Evolutionary conservation across 495 filamentous ascomycete genomes (phyloP).

Genomic region (Ascobolus immersus): DNA sequence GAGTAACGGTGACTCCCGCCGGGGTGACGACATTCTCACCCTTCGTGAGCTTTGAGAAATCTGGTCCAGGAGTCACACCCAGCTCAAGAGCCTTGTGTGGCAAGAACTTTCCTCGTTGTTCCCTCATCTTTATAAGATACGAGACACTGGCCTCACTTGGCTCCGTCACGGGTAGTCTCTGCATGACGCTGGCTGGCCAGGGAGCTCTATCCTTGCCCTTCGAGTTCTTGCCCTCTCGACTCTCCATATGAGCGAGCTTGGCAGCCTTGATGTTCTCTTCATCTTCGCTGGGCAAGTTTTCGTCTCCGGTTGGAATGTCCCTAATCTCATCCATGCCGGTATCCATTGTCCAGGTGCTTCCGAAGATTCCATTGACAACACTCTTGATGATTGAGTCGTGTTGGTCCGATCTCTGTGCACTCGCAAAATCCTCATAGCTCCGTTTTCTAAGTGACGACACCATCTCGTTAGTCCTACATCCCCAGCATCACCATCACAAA

Average conservation of each 20-base stretch:
- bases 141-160: slow-evolving; percentile 43
- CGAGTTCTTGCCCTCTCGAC: too few species aligned
- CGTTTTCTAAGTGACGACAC: too few species aligned
- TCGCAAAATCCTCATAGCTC: too few species aligned
- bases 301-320: neutral
- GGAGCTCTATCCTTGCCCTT: slow-evolving; percentile 25
- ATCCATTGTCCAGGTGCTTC: slow-evolving; percentile 14
- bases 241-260: too few species aligned
- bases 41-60: slow-evolving; percentile 25
- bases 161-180: slow-evolving; percentile 36
- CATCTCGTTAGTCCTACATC: too few species aligned
- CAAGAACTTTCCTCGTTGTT: slow-evolving; percentile 57
- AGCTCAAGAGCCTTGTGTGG: slow-evolving; percentile 31
- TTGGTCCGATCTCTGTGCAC: too few species aligned
- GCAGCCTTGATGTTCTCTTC: neutral
- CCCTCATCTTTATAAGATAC: slow-evolving; percentile 56
- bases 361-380: slow-evolving; percentile 14
- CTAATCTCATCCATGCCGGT: slow-evolving; percentile 10
- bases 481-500: too few species aligned
- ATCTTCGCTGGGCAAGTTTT: neutral
- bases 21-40: slow-evolving; percentile 28
- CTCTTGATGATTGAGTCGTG: slow-evolving; percentile 2
- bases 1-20: slow-evolving; percentile 28
- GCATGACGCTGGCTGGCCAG: slow-evolving; percentile 51
- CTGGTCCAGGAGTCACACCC: slow-evolving; percentile 26